Evolutionary conservation across 2,329 filamentous ascomycete species (phyloP).

Genomic region (Botryotinia narcissicola): DNA sequence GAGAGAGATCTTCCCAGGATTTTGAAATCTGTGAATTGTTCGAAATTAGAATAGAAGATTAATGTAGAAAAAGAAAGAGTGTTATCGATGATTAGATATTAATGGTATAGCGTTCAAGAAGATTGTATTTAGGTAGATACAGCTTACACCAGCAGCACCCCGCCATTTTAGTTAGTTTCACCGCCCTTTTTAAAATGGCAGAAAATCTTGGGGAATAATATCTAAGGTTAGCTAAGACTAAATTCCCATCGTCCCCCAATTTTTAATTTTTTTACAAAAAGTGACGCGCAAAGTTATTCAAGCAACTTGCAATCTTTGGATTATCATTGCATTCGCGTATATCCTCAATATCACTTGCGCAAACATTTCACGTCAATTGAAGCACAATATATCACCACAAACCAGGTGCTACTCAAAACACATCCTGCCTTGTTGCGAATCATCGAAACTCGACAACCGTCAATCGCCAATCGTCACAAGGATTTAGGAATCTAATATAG

Average conservation of each 20-base stretch:
- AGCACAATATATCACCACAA: not conserved
- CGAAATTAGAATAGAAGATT: not conserved
- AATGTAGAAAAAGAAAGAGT: not conserved
- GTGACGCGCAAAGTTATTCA: not conserved
- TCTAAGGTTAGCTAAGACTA: not conserved
- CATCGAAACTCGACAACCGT: not conserved
- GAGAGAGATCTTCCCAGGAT: not conserved
- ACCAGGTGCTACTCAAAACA: not conserved
- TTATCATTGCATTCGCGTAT: no score
- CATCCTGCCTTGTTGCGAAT: not conserved
- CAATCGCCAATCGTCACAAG: not conserved
- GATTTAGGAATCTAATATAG: not conserved
- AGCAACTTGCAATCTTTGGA: not conserved
- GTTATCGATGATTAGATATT: not conserved
- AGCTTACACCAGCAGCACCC: not conserved
- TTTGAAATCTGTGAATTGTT: not conserved
- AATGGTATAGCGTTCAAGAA: not conserved
- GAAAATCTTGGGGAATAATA: conserved; percentile 2
- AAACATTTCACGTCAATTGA: not conserved
- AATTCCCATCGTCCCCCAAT: not conserved
- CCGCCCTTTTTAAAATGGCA: conserved; percentile 4
- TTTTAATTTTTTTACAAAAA: not conserved
- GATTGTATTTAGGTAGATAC: not conserved
- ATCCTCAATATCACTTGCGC: not conserved
- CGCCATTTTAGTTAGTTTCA: not conserved